phyloP scores from a whole-genome alignment of 192 early-diverging fungal genomes.

The Phycomyces nitens region DNA sequence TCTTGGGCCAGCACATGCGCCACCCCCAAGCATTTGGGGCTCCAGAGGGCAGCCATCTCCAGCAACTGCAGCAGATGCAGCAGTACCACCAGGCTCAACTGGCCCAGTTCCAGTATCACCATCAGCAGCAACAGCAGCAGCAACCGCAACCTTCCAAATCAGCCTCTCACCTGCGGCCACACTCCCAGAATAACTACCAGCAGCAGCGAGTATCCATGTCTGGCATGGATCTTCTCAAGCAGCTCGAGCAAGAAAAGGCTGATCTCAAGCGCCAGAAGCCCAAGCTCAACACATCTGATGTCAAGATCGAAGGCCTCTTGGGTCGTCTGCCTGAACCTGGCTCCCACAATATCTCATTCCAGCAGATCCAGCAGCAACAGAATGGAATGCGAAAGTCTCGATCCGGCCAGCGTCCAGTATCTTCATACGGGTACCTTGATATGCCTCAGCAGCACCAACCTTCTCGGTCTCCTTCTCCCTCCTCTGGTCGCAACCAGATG shows the following conservation, averaged over 20 bases:
- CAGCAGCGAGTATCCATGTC: constrained; percentile 15
- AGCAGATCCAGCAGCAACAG: constrained; percentile 25
- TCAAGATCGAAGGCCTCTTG: constrained; percentile 22
- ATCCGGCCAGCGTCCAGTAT: background rate
- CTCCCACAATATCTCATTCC: constrained; percentile 26
- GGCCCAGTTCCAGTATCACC: constrained; percentile 22
- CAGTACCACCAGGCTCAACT: constrained; percentile 19
- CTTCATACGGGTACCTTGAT: background rate
- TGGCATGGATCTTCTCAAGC: constrained; percentile 28
- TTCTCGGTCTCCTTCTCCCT: background rate
- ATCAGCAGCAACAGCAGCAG: constrained; percentile 7
- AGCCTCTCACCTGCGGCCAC: constrained; percentile 3
- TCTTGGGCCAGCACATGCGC: constrained; percentile 12
- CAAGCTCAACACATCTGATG: constrained; percentile 19
- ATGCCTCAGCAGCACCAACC: background rate
- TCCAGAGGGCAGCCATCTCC: constrained; percentile 13
- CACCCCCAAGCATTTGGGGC: background rate
- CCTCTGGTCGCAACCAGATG: background rate
- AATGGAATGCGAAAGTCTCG: background rate
- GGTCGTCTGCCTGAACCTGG: constrained; percentile 25
- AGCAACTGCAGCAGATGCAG: constrained; percentile 25
- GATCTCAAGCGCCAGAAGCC: constrained; percentile 12
- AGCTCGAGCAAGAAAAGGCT: constrained; percentile 25
- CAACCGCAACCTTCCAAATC: constrained; percentile 10
- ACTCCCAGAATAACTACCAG: background rate